Base-by-base conservation (phyloP, 2,329 filamentous ascomycete species). In the Diaporthe sp. region DNA sequence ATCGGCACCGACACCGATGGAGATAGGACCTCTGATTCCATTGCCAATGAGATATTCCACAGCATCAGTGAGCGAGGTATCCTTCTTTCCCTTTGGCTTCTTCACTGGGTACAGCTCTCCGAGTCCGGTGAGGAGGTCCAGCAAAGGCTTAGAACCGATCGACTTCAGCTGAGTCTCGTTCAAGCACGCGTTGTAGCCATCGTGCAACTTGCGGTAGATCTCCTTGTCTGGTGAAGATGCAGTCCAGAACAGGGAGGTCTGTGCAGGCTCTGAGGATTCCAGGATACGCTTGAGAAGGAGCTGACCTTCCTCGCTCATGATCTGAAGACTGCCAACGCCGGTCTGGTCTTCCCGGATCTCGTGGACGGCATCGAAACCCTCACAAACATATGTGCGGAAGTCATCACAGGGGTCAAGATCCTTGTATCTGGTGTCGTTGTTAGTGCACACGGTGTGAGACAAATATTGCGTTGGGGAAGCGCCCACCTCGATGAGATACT, bases 201-300 rank as follows among this genome's bases (percentile, higher is more conserved):
- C 83, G 81, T 93, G 90, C 80, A 95, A 84, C 82, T 93, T 92
- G 76, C 89, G 83, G 79, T 94, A 94, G 80, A 94, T 95, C 42
- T 88, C 82, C 79, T 90, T 86, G 74, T 93, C 91, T 1, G 85
- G 84, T 4, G 85, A 86, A 58, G 86, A 84, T 17, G 84, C 80
- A 2, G 81, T 75, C 75, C 86, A 88, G 57, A 77, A 75, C 22
- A 59, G 51, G 31, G 72, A 77, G 74, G 73, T 78, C 68, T 81
- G 77, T 78, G 82, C 79, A 7, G 87, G 89, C 74, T 90, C 91
- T 3, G 88, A 83, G 1, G 89, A 88, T 81, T 93, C 91, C 15
- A 94, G 84, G 46, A 93, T 91, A 80, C 92, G 91, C 59, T 91
- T 89, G 39, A 93, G 87, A 13, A 89, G 84, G 68, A 87, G 86